Evolutionary conservation across 768 basidiomycete genomes (phyloP).

Genomic region (Pleurotus tuber-regium): DNA sequence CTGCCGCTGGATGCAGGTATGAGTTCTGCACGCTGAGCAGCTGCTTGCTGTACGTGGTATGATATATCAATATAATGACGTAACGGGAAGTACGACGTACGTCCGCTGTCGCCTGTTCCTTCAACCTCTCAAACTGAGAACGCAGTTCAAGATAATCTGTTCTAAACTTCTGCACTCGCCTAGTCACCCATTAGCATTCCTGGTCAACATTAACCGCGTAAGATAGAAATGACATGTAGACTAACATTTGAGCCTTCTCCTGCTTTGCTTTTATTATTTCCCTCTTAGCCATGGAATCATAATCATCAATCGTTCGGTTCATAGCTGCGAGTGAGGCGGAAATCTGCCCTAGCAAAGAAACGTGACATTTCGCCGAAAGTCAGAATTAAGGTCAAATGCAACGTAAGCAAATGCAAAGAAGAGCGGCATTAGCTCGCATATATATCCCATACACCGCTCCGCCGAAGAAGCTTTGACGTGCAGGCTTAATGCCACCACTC

Average conservation of each 20-base stretch:
- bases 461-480: too few species aligned
- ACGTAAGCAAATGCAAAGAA: background rate
- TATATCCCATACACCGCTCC: too few species aligned
- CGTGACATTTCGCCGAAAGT: constrained; percentile 13
- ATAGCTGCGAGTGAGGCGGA: constrained; percentile 95
- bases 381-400: background rate
- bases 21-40: constrained; percentile 62
- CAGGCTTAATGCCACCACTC: too few species aligned
- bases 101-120: constrained; percentile 52
- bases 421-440: too few species aligned
- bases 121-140: constrained; percentile 77
- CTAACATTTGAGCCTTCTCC: constrained; percentile 91
- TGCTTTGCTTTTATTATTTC: constrained; percentile 96
- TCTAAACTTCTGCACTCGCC: constrained; percentile 91
- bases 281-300: constrained; percentile 93
- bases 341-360: constrained; percentile 78
- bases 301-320: constrained; percentile 94
- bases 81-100: too few species aligned
- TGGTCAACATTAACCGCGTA: background rate
- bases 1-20: constrained; percentile 35
- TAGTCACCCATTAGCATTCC: constrained; percentile 25
- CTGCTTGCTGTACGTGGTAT: constrained; percentile 48
- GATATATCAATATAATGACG: too few species aligned
- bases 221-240: constrained; percentile 11
- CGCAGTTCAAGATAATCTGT: constrained; percentile 83